Base-by-base conservation (phyloP, 176 grass and related monocot species). In the Coix lacrymajobi region DNA sequence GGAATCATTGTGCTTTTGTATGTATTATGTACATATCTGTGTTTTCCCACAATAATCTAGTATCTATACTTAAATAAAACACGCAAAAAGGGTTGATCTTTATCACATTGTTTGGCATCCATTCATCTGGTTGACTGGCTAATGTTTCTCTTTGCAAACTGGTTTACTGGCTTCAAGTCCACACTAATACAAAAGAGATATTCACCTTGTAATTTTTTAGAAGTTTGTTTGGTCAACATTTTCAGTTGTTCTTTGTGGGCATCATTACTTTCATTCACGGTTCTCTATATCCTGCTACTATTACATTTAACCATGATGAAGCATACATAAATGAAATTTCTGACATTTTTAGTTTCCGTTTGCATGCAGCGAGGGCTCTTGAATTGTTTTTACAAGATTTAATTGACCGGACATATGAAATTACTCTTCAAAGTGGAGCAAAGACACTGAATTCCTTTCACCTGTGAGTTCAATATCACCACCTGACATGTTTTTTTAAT, bases 301-400 rank as follows among this genome's bases (percentile, higher is more conserved):
- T 37, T 57, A n/a, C 25, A 32, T 85, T 79, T 25, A 63, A 44
- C 67, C 65, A 67, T 58, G 73, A 46, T 39, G 61, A 62, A 83
- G 81, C 61, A 74, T 73, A 51, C 8, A 26, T 60, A 58, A 38
- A 56, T n/a, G 33, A 24, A 83, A 45, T 64, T 73, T 52, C 46
- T 84, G 71, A 73, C 69, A 60, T 75, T 81, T 46, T 87, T 46
- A 66, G 65, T 73, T 62, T 20, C 49, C 62, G 8, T 70, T 85
- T 71, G 29, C 67, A 33, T 90, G 86, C 87, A 99, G 97, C 97
- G 5, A 94, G 94, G 84, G 91, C 97, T 71, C 90, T 99, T 89
- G 97, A 99, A 86, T 87, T 99, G 70, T 99, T 99, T 88, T 81
- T 99, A 83, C 97, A 99, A 96, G 97, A 99, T 88, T 87, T 99